Base-by-base conservation (phyloP, 768 basidiomycete species). In the Lactarius sp. region DNA sequence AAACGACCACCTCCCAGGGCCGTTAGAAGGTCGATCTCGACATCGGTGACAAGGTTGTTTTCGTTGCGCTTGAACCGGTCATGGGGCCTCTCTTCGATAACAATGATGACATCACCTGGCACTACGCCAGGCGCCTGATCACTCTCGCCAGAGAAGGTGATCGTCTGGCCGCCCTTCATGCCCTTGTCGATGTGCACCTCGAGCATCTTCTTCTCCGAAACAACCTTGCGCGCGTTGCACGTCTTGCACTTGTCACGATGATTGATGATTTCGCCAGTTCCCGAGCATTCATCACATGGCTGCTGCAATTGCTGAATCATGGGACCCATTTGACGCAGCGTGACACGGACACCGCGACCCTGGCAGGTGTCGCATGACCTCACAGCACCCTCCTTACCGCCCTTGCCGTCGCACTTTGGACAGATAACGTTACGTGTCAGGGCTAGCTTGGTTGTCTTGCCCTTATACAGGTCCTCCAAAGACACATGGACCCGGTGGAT, bases 291-390 rank as follows among this genome's bases (percentile, higher is more conserved):
- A 73, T 88, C 86, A 79, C 97, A 99, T 51, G 86, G 82, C 59
- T 93, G 91, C 74, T 98, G 97, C 69, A 98, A 92, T 77, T 99
- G 96, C 76, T 99, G 97, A 70, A 99, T 92, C 97, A 99, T 99
- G 5, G 97, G 97, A 33, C 97, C 97, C 85, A 99, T 91, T 75
- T 98, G 97, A 65, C 97, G 90, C 65, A 98, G 78, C 56, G 89
- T 92, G 72, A 98, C 76, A 74, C 87, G 91, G 79, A 95, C 77
- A 70, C 97, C 97, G 68, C 93, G 92, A 61, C 97, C 97, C 71
- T 78, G 82, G 78, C 97, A 99, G 14, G 78, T 71, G 49, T 74
- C 67, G 77, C 97, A 99, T 33, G 80, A 71, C 73, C 86, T 84
- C 66, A 97, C 93, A 56, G 97, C 91, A 60, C 96, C 97, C 18